Percentiles rank a stretch among this genome's conserved stretches.
Evolutionary conservation across 306 rosid species (phyloP).

Genomic region (Amphicarpaea edgeworthii): DNA sequence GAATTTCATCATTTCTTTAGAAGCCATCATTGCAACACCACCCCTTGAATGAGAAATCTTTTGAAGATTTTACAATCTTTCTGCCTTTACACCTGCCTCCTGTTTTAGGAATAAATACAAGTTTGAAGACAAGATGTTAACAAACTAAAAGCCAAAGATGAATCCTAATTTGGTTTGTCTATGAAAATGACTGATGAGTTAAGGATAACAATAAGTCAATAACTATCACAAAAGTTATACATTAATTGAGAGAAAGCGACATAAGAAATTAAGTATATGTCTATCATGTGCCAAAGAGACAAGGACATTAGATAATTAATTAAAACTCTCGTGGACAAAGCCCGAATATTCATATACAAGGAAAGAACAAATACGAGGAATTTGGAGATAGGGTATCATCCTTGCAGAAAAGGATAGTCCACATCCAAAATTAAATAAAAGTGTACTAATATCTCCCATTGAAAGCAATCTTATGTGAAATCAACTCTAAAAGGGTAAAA

Average conservation of each 20-base stretch:
- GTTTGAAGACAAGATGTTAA: conserved; percentile 26
- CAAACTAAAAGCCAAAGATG: conserved; percentile 25
- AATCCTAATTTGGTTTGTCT: conserved; percentile 8
- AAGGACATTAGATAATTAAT: conserved; percentile 14
- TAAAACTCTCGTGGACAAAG: conserved; percentile 26
- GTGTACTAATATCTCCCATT: neutral
- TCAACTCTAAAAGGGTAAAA: conserved; percentile 38
- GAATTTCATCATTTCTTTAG: conserved; percentile 73
- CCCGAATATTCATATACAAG: conserved; percentile 39
- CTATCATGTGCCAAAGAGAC: conserved; percentile 40
- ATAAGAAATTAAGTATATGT: conserved; percentile 17
- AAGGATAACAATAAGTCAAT: conserved; percentile 30
- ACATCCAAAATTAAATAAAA: conserved; percentile 28
- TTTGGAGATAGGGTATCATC: conserved; percentile 32
- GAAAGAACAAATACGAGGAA: conserved; percentile 33
- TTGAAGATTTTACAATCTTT: conserved; percentile 34
- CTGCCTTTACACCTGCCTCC: conserved; percentile 39
- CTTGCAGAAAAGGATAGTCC: conserved; percentile 34
- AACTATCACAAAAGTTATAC: conserved; percentile 3
- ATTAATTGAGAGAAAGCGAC: neutral
- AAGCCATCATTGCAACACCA: conserved; percentile 55
- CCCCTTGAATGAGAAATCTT: conserved; percentile 41
- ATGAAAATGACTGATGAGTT: conserved; percentile 3
- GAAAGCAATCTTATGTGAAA: conserved; percentile 39
- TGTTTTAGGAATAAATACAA: conserved; percentile 32